Percentiles rank a stretch among this genome's conserved stretches.
These are phyloP conservation scores for Colletotrichum sp. DNA, from an alignment of 2,329 filamentous ascomycete species.

Conservation along the genomic window DNA sequence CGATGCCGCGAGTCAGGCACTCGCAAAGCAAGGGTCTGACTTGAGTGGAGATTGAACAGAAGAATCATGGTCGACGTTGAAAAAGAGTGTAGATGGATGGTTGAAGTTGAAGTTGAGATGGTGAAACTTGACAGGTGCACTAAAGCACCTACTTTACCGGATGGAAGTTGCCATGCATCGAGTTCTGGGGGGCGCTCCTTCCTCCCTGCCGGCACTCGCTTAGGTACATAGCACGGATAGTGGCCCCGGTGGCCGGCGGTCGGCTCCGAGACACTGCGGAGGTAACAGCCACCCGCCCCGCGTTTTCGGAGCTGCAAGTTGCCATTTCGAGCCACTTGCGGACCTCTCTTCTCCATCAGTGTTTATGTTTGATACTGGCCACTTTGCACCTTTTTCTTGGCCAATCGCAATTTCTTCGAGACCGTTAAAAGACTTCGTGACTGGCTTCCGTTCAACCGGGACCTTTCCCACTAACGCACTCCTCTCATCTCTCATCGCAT, in stretches of 20 bases:
- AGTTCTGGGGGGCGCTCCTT: background rate
- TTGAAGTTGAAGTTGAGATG: background rate
- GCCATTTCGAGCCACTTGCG: background rate
- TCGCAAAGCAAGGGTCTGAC: background rate
- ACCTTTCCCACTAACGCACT: background rate
- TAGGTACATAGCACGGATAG: background rate
- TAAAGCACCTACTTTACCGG: background rate
- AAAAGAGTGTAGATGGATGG: background rate
- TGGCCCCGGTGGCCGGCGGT: background rate
- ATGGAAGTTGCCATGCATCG: background rate
- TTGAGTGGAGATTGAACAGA: background rate
- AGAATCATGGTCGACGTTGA: background rate
- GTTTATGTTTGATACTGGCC: background rate
- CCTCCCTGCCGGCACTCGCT: background rate
- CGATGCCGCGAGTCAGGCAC: slow-evolving; percentile 9
- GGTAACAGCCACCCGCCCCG: background rate
- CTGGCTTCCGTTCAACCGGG: background rate
- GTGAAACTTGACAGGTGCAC: background rate
- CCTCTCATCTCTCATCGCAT: background rate
- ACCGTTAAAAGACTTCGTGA: background rate
- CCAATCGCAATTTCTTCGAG: background rate
- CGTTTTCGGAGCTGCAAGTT: background rate
- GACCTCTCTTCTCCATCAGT: background rate
- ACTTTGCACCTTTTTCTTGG: background rate
- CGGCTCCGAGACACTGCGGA: slow-evolving; percentile 4